Evolutionary conservation across 192 early-diverging fungal species (phyloP).

Genomic region (Backusella sp.): DNA sequence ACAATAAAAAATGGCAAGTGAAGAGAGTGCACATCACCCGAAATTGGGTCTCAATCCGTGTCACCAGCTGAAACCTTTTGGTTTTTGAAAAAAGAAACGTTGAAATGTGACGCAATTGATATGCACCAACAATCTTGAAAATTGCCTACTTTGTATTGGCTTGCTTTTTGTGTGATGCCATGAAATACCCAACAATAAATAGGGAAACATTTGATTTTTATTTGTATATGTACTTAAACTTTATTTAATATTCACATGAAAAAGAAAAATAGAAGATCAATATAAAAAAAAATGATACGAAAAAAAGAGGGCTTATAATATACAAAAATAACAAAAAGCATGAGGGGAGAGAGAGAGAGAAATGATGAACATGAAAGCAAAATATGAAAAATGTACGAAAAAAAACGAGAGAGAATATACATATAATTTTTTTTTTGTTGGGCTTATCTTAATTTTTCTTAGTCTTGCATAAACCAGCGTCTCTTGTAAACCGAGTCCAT

Average conservation of each 20-base stretch:
- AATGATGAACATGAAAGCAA: neutral
- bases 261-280: neutral
- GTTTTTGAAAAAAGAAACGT: too few species aligned
- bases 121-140: too few species aligned
- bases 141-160: too few species aligned
- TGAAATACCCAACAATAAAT: too few species aligned
- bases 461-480: neutral
- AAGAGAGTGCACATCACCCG: too few species aligned
- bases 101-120: too few species aligned
- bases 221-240: neutral
- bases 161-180: too few species aligned
- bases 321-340: neutral
- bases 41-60: too few species aligned
- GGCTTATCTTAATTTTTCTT: neutral
- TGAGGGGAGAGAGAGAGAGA: neutral
- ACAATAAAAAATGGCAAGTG: too few species aligned
- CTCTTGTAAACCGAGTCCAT: neutral
- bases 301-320: neutral
- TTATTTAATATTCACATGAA: neutral
- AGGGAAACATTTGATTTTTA: neutral
- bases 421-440: neutral
- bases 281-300: neutral
- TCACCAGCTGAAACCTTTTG: too few species aligned
- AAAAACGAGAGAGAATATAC: neutral
- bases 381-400: neutral